Percentiles rank a stretch among this genome's conserved stretches.
Evolutionary conservation across 352 stramenopile species (phyloP).

Genomic region (Peronospora belbahrii): DNA sequence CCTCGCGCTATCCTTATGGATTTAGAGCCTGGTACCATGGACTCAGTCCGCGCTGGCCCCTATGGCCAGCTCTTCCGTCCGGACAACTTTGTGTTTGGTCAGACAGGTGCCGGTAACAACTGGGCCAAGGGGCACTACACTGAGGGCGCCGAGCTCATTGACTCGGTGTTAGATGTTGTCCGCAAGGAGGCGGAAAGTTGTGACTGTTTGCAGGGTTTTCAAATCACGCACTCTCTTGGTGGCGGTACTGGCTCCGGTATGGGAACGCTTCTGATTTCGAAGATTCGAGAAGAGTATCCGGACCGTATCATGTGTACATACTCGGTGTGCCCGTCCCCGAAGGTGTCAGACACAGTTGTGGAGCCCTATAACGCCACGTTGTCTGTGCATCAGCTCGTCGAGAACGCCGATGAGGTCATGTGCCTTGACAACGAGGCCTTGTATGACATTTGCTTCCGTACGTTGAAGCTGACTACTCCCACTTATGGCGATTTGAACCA

Average conservation of each 20-base stretch:
- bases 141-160: constrained; percentile 96
- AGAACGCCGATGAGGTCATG: constrained; percentile 99
- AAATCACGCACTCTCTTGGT: constrained; percentile 99
- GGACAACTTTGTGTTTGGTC: constrained; percentile 99
- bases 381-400: constrained; percentile 98
- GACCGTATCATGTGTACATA: constrained; percentile 99
- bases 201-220: constrained; percentile 98
- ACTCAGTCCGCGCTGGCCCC: constrained; percentile 93
- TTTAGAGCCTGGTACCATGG: constrained; percentile 98
- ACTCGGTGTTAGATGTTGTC: constrained; percentile 97
- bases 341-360: constrained; percentile 98
- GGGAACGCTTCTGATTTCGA: constrained; percentile 98
- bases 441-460: constrained; percentile 99
- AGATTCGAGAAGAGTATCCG: constrained; percentile 98
- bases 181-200: constrained; percentile 97
- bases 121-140: constrained; percentile 99
- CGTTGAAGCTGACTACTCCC: constrained; percentile 97
- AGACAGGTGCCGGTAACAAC: constrained; percentile 97
- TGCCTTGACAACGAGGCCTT: constrained; percentile 99
- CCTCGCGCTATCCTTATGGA: constrained; percentile 98
- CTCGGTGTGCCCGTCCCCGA: constrained; percentile 96
- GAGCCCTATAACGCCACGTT: constrained; percentile 99
- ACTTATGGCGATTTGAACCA: constrained; percentile 99
- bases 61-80: constrained; percentile 97
- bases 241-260: constrained; percentile 98